Evolutionary conservation across 352 stramenopile genomes (phyloP).

Genomic region (Globisporangium irregulare): DNA sequence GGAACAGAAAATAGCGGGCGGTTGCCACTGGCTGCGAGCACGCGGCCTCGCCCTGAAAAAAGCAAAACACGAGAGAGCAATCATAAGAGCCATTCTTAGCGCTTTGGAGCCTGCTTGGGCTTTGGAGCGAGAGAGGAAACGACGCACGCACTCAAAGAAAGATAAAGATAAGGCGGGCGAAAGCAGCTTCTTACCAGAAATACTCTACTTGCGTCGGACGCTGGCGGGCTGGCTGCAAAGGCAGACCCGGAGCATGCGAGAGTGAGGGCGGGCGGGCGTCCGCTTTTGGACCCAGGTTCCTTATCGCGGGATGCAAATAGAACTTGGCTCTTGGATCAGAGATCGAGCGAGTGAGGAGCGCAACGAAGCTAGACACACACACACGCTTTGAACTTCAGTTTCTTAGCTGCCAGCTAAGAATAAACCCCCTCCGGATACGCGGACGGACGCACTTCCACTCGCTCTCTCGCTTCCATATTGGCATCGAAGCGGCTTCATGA

Average conservation of each 20-base stretch:
- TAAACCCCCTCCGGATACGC: neutral
- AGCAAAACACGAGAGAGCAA: neutral
- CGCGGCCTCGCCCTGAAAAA: neutral
- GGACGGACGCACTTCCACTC: neutral
- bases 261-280: too few species aligned
- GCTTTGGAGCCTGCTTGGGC: neutral
- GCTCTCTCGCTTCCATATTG: neutral
- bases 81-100: neutral
- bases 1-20: conserved; percentile 9
- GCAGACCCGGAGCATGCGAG: too few species aligned
- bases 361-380: neutral
- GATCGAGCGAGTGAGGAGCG: too few species aligned
- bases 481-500: neutral
- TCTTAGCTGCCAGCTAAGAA: conserved; percentile 9
- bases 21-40: conserved; percentile 1
- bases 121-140: conserved; percentile 3
- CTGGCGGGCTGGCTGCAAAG: too few species aligned
- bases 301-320: neutral
- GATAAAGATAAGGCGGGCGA: neutral
- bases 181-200: neutral
- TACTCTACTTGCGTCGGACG: neutral
- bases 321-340: neutral
- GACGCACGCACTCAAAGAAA: conserved; percentile 1
- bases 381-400: neutral
- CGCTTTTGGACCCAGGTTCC: too few species aligned